Base-by-base conservation (phyloP, 306 rosid genomes). In the Coriaria nepalensis region DNA sequence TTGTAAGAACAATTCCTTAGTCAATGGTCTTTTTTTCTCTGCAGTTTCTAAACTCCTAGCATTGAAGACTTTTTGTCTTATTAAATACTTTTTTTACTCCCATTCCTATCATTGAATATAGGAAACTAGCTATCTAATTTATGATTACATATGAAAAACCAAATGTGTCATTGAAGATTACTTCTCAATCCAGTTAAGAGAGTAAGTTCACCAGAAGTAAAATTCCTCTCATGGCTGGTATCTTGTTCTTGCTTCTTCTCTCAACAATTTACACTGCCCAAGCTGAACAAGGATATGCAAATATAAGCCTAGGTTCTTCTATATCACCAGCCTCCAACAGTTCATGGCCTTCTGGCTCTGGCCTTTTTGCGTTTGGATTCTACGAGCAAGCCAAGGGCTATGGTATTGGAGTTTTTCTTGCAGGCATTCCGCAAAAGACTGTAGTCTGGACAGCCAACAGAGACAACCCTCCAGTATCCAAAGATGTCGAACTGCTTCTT, bases 301-400 rank as follows among this genome's bases (percentile, higher is more conserved):
- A 44, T 13, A 10, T 44, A 44, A 44, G 32, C 48, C 7, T 12
- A 11, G 48, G 48, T 10, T 44, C 48, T 12, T 44, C 48, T 29
- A 2, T 44, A 44, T 44, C 48, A 6, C 48, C 48, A 4, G 2
- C 48, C 7, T 37, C 7, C 7, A 37, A n/a, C n/a, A n/a, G n/a
- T 35, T 13, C 63, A 10, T 67, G 73, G 73, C 7, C 11, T 12
- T 68, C 68, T 44, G 35, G 32, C 8, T 68, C 68, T 20, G 61
- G 68, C 35, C 50, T 61, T 9, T 62, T 43, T 42, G 73, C 68
- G 56, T 68, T 68, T 32, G 68, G 73, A 8, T 68, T 68, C 38
- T 46, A 45, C 53, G 2, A 35, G 45, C 13, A 62, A 56, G 50
- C 42, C 11, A 36, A 45, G 13, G 68, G 68, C 55, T 68, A 49